A percentile compares a stretch with the other conserved stretches of the same genome.
Evolutionary conservation across 2,329 filamentous ascomycete species (phyloP).

Genomic region (Lachnellula suecica): DNA sequence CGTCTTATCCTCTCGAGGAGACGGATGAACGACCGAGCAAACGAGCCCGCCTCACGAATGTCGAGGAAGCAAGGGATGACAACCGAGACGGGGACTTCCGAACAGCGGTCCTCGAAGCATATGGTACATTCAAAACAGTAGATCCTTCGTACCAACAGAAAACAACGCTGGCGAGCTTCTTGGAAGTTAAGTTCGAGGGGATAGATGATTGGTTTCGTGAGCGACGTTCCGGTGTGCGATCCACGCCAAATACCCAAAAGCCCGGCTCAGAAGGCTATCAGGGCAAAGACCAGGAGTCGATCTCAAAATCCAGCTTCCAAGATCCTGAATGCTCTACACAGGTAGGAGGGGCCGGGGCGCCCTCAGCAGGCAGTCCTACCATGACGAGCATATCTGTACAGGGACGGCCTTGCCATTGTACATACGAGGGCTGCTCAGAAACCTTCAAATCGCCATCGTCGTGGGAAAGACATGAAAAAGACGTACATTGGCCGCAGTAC

Average conservation of each 20-base stretch:
- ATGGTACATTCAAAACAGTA: not conserved
- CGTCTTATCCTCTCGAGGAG: not conserved
- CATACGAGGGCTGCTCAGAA: not conserved
- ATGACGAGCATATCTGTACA: not conserved
- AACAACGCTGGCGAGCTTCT: not conserved
- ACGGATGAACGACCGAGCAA: not conserved
- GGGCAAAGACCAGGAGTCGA: not conserved
- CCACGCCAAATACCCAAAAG: not conserved
- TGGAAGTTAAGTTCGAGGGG: not conserved
- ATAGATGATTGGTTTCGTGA: not conserved
- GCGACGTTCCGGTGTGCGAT: not conserved
- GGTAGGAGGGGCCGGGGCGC: not conserved
- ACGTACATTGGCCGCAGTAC: slow-evolving; percentile 1
- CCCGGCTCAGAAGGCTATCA: not conserved
- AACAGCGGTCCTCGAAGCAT: not conserved
- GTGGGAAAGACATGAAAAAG: not conserved
- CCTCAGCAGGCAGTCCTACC: not conserved
- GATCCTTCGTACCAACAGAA: not conserved
- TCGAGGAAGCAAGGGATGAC: not conserved
- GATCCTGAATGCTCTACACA: not conserved
- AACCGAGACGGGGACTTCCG: not conserved
- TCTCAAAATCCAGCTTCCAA: not conserved
- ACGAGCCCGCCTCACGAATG: not conserved
- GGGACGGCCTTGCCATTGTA: not conserved
- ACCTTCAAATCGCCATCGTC: not conserved